Percentiles rank a stretch among this genome's conserved stretches.
Evolutionary conservation across 805 yeast species (phyloP).

Genomic region (Teunomyces barrocoloradensis): DNA sequence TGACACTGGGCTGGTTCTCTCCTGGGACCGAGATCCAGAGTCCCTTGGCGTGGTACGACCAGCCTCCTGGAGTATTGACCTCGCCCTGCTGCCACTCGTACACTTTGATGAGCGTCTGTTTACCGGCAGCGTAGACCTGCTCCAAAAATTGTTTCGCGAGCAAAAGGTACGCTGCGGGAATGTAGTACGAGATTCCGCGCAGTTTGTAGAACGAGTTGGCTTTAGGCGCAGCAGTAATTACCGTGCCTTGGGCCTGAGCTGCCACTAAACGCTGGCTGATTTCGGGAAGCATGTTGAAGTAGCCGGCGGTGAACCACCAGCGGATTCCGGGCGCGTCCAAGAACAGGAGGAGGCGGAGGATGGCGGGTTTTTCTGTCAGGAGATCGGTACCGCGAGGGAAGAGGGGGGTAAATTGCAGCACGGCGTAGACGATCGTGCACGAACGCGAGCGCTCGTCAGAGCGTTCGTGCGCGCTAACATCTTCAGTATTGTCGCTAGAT

Average conservation of each 20-base stretch:
- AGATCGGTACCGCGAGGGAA: constrained; percentile 51
- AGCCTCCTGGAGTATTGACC: constrained; percentile 78
- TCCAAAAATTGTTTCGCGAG: constrained; percentile 68
- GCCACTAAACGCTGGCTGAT: constrained; percentile 52
- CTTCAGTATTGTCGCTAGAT: too few relatives aligned
- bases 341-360: constrained; percentile 58
- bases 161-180: constrained; percentile 85
- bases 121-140: constrained; percentile 43
- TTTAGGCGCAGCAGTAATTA: constrained; percentile 88
- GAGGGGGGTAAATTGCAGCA: constrained; percentile 87
- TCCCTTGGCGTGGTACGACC: constrained; percentile 99
- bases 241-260: constrained; percentile 59
- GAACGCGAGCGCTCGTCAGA: too few relatives aligned
- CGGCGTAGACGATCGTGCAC: constrained; percentile 77
- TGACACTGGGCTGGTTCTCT: constrained; percentile 60
- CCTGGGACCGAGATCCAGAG: constrained; percentile 72
- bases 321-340: constrained; percentile 52
- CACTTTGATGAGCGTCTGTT: constrained; percentile 48
- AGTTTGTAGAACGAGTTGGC: constrained; percentile 93
- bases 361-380: constrained; percentile 80
- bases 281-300: constrained; percentile 84
- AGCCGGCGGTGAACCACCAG: constrained; percentile 95
- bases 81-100: constrained; percentile 87
- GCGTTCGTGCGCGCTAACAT: too few relatives aligned
- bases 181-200: constrained; percentile 70